These are phyloP conservation scores for Linnemannia exigua DNA, from an alignment of 192 early-diverging fungal genomes.

Conservation along the genomic window DNA sequence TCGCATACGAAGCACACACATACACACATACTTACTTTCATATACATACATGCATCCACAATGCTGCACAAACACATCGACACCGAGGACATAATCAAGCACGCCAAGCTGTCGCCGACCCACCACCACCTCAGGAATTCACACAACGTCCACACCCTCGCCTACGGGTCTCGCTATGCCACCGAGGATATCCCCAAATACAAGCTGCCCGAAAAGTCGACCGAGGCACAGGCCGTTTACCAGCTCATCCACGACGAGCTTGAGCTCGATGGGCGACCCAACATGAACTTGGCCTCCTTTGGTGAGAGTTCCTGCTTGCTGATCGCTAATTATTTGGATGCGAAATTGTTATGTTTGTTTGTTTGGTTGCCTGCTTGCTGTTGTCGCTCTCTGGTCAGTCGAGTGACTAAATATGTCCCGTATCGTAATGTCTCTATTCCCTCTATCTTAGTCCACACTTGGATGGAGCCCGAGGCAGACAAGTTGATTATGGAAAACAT, in stretches of 20 bases:
- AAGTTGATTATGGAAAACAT: slow-evolving; percentile 83
- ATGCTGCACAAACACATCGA: slow-evolving; percentile 59
- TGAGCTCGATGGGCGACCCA: slow-evolving; percentile 83
- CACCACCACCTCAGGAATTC: not conserved
- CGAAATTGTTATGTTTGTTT: no score
- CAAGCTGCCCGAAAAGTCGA: slow-evolving; percentile 51
- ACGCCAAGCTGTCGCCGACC: slow-evolving; percentile 6
- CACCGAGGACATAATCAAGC: slow-evolving; percentile 31
- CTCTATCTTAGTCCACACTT: slow-evolving; percentile 77
- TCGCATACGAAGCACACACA: not conserved
- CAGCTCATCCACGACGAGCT: slow-evolving; percentile 84
- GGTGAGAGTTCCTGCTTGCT: slow-evolving; percentile 8
- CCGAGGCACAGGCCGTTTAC: slow-evolving; percentile 71
- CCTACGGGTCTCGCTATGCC: slow-evolving; percentile 63
- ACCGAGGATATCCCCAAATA: slow-evolving; percentile 61
- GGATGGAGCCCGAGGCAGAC: slow-evolving; percentile 88
- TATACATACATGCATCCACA: slow-evolving; percentile 2
- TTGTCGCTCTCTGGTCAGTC: no score
- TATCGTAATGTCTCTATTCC: no score
- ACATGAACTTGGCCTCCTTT: slow-evolving; percentile 81
- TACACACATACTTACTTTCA: not conserved
- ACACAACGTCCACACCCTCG: slow-evolving; percentile 34
- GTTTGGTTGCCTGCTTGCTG: slow-evolving; percentile 48
- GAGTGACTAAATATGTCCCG: no score
- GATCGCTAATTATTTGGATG: not conserved